phyloP scores from a whole-genome alignment of 2,329 filamentous ascomycete species.

The Penicillium fuscoglaucum region DNA sequence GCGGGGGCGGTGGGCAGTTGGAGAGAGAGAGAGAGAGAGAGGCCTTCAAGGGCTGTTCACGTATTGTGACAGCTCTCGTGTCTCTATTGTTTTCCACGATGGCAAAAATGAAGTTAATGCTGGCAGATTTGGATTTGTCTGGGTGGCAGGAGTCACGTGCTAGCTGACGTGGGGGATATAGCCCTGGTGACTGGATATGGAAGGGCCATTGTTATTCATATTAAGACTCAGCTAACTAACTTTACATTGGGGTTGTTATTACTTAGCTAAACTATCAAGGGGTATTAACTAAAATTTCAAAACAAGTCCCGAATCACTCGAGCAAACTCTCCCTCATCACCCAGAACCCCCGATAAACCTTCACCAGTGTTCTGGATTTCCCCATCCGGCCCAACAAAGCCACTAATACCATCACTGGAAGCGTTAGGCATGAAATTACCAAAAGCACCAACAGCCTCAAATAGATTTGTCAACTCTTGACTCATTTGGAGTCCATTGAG shows the following conservation, averaged over 20 bases:
- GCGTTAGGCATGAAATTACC: slow-evolving; percentile 40
- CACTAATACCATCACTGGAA: slow-evolving; percentile 40
- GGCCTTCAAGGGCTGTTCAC: neutral
- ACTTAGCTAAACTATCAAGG: neutral
- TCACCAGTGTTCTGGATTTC: slow-evolving; percentile 47
- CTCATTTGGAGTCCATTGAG: slow-evolving; percentile 60
- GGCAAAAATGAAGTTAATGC: slow-evolving; percentile 2
- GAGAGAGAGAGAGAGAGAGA: neutral
- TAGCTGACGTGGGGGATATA: neutral
- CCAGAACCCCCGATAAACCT: slow-evolving; percentile 48
- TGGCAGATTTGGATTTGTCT: neutral
- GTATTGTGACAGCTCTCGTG: neutral
- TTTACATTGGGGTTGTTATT: neutral
- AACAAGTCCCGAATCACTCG: slow-evolving; percentile 62
- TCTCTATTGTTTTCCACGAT: neutral
- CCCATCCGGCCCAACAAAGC: slow-evolving; percentile 40
- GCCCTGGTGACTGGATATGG: too few relatives aligned
- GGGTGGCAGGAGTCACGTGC: slow-evolving; percentile 1
- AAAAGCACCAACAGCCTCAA: slow-evolving; percentile 62
- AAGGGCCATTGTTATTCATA: neutral
- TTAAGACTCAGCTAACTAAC: neutral
- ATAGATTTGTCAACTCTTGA: slow-evolving; percentile 62
- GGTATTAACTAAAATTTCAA: slow-evolving; percentile 32
- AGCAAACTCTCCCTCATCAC: slow-evolving; percentile 60
- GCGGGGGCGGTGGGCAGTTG: slow-evolving; percentile 28